Evolutionary conservation across 495 filamentous ascomycete genomes (phyloP).

Genomic region (Acidomyces sp.): DNA sequence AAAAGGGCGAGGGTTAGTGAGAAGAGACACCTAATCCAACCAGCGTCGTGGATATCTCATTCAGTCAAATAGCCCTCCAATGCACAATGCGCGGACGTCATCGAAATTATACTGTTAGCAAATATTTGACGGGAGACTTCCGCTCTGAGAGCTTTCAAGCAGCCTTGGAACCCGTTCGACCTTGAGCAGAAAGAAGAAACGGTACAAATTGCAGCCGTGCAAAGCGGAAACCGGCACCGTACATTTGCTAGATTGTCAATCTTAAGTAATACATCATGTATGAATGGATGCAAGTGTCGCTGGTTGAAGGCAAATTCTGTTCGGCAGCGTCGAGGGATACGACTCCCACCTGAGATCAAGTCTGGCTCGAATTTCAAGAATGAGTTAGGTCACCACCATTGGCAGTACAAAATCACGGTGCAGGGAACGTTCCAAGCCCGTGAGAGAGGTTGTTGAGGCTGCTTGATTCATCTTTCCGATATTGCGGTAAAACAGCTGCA

Average conservation of each 20-base stretch:
- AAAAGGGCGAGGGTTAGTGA: no score
- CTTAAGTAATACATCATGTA: neutral
- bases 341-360: neutral
- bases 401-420: neutral
- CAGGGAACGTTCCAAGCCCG: neutral
- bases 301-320: neutral
- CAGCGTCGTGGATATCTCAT: neutral
- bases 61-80: constrained; percentile 1
- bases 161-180: neutral
- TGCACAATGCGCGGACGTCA: constrained; percentile 3
- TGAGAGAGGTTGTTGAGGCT: neutral
- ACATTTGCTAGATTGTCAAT: neutral
- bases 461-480: neutral
- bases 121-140: constrained; percentile 3
- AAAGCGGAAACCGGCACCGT: neutral
- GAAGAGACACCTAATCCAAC: constrained; percentile 1
- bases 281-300: constrained; percentile 1
- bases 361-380: neutral
- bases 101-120: neutral
- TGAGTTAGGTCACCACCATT: neutral
- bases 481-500: neutral
- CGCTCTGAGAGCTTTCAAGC: neutral
- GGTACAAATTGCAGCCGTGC: constrained; percentile 1
- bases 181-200: constrained; percentile 1
- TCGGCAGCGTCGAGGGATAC: neutral